These are phyloP conservation scores for Yamadazyma insecticola DNA, from an alignment of 805 yeast genomes.

Conservation along the genomic window DNA sequence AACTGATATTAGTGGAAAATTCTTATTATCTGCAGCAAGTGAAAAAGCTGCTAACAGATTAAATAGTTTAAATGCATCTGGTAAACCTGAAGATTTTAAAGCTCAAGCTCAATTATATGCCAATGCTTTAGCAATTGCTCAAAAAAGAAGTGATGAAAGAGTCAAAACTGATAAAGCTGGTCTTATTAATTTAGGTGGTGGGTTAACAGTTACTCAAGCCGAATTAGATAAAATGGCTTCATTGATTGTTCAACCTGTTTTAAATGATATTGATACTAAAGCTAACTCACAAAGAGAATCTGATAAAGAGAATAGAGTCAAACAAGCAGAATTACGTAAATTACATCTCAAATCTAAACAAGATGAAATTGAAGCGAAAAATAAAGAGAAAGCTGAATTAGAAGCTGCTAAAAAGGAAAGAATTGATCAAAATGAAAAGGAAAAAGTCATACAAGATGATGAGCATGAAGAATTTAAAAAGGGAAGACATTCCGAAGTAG, in stretches of 20 bases:
- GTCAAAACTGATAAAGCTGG: conserved; percentile 46
- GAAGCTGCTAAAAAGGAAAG: conserved; percentile 34
- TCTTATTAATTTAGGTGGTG: conserved; percentile 78
- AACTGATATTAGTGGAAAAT: conserved; percentile 41
- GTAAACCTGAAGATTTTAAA: conserved; percentile 29
- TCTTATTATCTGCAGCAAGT: conserved; percentile 46
- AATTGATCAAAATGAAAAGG: conserved; percentile 25
- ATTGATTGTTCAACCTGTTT: conserved; percentile 76
- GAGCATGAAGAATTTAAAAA: conserved; percentile 24
- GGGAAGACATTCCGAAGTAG: conserved; percentile 26
- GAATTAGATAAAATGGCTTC: conserved; percentile 81
- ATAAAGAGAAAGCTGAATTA: conserved; percentile 29
- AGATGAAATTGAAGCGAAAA: conserved; percentile 23
- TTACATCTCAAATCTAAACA: conserved; percentile 27
- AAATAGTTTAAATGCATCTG: conserved; percentile 20
- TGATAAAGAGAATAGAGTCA: conserved; percentile 27
- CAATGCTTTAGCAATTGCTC: conserved; percentile 74
- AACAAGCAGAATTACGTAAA: conserved; percentile 29
- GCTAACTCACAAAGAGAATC: conserved; percentile 65
- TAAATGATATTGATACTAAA: conserved; percentile 64
- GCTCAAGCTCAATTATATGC: conserved; percentile 56
- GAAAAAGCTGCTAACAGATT: conserved; percentile 42
- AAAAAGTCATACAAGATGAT: conserved; percentile 26
- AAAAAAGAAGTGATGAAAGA: conserved; percentile 59
- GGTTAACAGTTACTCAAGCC: conserved; percentile 65